A percentile compares a stretch with the other conserved stretches of the same genome.
These are phyloP conservation scores for Biscogniauxia sp. DNA, from an alignment of 2,329 filamentous ascomycete genomes.

Conservation along the genomic window DNA sequence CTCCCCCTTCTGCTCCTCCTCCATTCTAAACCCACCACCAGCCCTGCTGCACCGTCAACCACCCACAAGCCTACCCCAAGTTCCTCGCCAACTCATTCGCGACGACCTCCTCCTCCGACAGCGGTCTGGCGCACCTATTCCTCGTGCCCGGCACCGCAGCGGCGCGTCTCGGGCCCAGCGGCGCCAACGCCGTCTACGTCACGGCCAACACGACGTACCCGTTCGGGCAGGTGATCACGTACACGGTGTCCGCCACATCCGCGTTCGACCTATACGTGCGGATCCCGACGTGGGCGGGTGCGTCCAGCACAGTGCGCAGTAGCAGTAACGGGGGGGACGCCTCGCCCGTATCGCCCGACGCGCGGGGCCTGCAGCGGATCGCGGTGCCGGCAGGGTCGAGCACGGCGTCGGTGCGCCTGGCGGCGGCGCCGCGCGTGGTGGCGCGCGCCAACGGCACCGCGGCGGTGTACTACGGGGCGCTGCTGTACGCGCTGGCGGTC, in stretches of 20 bases:
- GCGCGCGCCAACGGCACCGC: constrained; percentile 22
- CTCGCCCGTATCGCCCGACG: constrained; percentile 8
- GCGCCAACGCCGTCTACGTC: constrained; percentile 36
- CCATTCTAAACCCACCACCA: constrained; percentile 7
- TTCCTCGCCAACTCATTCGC: constrained; percentile 46
- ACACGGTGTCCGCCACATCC: constrained; percentile 28
- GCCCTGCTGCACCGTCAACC: constrained; percentile 55
- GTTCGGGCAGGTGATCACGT: constrained; percentile 26
- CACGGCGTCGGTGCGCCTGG: constrained; percentile 11
- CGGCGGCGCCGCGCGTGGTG: constrained; percentile 18
- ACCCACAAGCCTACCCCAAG: constrained; percentile 53
- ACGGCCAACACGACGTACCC: constrained; percentile 46
- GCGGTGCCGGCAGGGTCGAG: constrained; percentile 9
- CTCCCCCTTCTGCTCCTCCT: not conserved
- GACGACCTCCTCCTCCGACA: constrained; percentile 36
- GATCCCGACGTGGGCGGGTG: constrained; percentile 23
- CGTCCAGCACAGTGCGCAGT: constrained; percentile 7
- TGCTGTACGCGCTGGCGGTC: constrained; percentile 27
- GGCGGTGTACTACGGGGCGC: constrained; percentile 24
- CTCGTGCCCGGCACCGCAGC: constrained; percentile 42
- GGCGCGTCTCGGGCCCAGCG: constrained; percentile 35
- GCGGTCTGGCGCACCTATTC: constrained; percentile 46
- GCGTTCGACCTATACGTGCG: constrained; percentile 28
- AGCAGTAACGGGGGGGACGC: too few relatives aligned
- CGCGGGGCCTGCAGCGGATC: constrained; percentile 15